Evolutionary conservation across 2,329 filamentous ascomycete species (phyloP).

Genomic region (Ophiostoma piceae): DNA sequence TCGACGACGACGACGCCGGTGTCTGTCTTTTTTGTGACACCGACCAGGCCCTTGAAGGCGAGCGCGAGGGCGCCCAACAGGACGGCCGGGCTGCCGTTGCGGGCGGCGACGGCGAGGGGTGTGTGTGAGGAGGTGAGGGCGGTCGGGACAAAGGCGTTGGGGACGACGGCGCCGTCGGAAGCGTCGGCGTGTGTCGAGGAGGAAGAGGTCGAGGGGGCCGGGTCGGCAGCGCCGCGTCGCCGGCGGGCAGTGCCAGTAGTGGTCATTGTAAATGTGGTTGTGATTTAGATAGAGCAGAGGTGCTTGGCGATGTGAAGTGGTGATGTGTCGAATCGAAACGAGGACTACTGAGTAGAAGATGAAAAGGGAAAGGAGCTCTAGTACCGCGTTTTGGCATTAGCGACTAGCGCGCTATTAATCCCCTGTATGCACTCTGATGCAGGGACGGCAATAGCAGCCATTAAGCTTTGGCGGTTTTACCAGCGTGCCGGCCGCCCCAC

Average conservation of each 20-base stretch:
- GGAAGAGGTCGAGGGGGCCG: neutral
- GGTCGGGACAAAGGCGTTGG: conserved; percentile 18
- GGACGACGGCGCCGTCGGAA: neutral
- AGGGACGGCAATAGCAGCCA: neutral
- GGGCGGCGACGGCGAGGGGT: conserved; percentile 31
- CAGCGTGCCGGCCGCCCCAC: neutral
- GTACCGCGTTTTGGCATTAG: conserved; percentile 5
- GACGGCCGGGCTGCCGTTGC: conserved; percentile 32
- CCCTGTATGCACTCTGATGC: neutral
- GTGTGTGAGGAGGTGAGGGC: conserved; percentile 18
- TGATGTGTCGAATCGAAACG: neutral
- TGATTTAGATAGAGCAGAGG: neutral
- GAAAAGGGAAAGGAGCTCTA: neutral
- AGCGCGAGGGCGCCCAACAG: conserved; percentile 31
- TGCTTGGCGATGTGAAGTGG: neutral
- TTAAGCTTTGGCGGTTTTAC: neutral
- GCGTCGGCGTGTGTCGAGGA: conserved; percentile 6
- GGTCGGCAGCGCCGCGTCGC: conserved; percentile 17
- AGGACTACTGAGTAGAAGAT: neutral
- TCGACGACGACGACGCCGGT: neutral
- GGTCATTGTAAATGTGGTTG: neutral
- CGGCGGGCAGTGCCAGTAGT: conserved; percentile 17
- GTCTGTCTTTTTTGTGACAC: neutral
- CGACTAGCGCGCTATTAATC: neutral
- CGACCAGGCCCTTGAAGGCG: conserved; percentile 33